These are phyloP conservation scores for Coffea humblotiana DNA, from an alignment of 305 asterid genomes.

Conservation along the genomic window DNA sequence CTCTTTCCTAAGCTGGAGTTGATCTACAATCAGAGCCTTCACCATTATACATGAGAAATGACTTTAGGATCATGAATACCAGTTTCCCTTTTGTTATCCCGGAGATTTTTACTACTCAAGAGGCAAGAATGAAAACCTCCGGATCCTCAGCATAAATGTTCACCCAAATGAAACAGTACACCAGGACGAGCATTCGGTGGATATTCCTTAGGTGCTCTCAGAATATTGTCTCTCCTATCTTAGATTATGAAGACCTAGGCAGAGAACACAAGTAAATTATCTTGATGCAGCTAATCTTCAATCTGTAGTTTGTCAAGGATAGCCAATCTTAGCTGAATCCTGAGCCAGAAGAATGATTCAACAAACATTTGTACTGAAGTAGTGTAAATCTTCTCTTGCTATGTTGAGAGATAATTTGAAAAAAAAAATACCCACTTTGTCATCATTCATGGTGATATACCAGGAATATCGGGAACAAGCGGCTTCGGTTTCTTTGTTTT, in stretches of 20 bases:
- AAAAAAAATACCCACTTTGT: background rate
- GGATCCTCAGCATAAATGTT: background rate
- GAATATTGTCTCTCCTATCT: background rate
- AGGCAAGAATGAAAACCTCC: background rate
- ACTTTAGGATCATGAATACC: background rate
- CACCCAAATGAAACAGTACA: background rate
- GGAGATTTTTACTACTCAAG: background rate
- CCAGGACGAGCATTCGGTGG: background rate
- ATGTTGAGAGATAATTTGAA: background rate
- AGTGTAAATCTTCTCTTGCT: background rate
- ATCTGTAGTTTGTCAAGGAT: background rate
- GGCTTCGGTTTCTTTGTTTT: conserved; percentile 68
- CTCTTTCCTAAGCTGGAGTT: background rate
- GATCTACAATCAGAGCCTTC: background rate
- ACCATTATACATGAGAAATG: background rate
- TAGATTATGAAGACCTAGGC: background rate
- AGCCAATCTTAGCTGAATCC: background rate
- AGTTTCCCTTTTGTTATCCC: background rate
- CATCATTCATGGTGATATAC: conserved; percentile 54
- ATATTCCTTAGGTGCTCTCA: background rate
- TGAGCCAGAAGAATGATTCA: background rate
- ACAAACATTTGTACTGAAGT: background rate
- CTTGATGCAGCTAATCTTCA: background rate
- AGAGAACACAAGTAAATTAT: background rate
- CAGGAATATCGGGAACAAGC: conserved; percentile 68